A percentile compares a stretch with the other conserved stretches of the same genome.
These are phyloP conservation scores for Tulasnella sp. DNA, from an alignment of 768 basidiomycete genomes.

Conservation along the genomic window DNA sequence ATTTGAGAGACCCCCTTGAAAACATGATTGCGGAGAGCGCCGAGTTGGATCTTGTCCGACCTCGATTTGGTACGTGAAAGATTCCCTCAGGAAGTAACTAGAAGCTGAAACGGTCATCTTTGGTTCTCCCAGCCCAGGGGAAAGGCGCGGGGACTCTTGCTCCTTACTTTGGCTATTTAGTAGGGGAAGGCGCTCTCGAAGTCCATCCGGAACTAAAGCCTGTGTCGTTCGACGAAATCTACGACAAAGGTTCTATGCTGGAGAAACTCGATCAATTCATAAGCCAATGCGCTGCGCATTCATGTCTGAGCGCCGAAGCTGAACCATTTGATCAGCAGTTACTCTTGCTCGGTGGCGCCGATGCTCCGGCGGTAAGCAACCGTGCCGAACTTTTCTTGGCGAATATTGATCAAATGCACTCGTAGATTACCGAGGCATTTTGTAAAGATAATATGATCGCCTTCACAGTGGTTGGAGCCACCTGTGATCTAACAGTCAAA, in stretches of 20 bases:
- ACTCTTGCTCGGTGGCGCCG: background rate
- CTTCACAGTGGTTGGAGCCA: background rate
- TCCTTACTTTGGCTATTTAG: background rate
- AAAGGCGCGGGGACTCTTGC: background rate
- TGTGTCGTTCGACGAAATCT: background rate
- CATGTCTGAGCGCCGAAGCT: background rate
- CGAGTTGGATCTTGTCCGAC: background rate
- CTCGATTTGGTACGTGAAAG: background rate
- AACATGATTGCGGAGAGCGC: background rate
- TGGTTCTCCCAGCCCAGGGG: background rate
- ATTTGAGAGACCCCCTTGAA: background rate
- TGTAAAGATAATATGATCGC: background rate
- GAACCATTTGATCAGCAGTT: background rate
- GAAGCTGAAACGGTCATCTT: background rate
- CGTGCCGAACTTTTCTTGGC: background rate
- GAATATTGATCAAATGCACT: background rate
- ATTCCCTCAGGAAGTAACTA: background rate
- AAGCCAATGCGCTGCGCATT: background rate
- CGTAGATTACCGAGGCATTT: background rate
- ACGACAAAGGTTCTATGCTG: background rate
- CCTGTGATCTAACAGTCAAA: background rate
- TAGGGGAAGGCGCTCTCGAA: background rate
- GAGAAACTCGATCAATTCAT: background rate
- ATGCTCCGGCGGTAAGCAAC: background rate
- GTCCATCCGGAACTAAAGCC: background rate